Conservation (phyloP, 371 early-diverging fungal genomes). For the Zychaea mexicana region DNA sequence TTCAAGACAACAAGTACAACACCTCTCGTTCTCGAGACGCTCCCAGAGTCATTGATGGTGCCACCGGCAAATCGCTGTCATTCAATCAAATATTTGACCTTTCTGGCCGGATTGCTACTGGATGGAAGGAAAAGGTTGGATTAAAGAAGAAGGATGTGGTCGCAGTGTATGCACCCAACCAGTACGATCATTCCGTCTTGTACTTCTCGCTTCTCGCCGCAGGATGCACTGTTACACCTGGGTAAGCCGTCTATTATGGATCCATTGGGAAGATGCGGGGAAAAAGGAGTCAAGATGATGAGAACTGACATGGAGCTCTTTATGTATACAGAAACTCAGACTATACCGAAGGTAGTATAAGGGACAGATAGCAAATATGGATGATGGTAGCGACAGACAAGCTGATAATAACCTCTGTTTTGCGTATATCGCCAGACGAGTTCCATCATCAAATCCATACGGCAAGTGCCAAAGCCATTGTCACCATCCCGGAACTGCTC, state of each 20-base stretch:
- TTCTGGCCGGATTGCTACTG: conserved; percentile 62
- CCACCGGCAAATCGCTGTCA: conserved; percentile 54
- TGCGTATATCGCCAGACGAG: no score
- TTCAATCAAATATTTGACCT: conserved; percentile 59
- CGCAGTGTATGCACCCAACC: conserved; percentile 75
- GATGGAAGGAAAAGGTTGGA: conserved; percentile 57
- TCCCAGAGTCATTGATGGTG: conserved; percentile 63
- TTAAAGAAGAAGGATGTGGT: conserved; percentile 73
- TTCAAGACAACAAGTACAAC: conserved; percentile 36
- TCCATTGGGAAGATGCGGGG: neutral
- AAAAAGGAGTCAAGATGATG: neutral
- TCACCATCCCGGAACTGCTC: conserved; percentile 49
- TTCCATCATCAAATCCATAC: conserved; percentile 71
- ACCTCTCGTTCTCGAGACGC: conserved; percentile 33
- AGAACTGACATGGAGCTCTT: neutral
- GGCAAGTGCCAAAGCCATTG: conserved; percentile 59
- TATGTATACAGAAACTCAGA: conserved; percentile 31
- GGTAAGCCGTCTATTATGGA: conserved; percentile 17
- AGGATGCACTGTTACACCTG: conserved; percentile 38
- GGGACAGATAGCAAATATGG: no score
- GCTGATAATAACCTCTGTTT: neutral
- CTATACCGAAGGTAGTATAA: conserved; percentile 41
- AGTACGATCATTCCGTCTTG: conserved; percentile 41
- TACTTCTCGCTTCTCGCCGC: conserved; percentile 46
- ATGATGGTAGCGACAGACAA: neutral